Evolutionary conservation across 352 stramenopile species (phyloP).

Genomic region (Phytophthora pluvialis): DNA sequence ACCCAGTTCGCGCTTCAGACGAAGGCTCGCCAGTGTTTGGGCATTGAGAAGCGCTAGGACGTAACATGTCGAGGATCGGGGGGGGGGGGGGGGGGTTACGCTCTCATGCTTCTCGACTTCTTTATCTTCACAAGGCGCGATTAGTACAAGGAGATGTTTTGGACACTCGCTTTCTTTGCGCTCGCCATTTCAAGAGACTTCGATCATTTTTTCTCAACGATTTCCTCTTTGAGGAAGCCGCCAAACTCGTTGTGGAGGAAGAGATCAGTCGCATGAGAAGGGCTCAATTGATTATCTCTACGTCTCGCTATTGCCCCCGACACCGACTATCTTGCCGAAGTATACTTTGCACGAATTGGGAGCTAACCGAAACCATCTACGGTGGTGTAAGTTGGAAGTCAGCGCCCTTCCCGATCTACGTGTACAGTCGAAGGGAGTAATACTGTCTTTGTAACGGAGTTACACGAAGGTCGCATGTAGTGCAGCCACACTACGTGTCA

Average conservation of each 20-base stretch:
- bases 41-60: neutral
- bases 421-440: no score
- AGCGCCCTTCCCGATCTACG: slow-evolving; percentile 3
- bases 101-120: neutral
- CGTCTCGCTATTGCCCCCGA: neutral
- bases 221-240: neutral
- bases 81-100: no score
- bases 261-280: neutral
- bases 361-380: neutral
- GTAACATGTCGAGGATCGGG: neutral
- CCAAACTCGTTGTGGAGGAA: neutral
- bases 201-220: neutral
- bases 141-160: neutral
- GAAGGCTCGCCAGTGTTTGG: neutral
- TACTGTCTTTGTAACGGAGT: no score
- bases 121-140: neutral
- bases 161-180: neutral
- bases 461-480: no score
- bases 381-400: neutral
- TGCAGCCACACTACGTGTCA: no score
- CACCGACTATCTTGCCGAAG: slow-evolving; percentile 2
- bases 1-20: neutral
- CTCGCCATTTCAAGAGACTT: neutral
- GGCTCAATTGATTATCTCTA: neutral
- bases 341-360: slow-evolving; percentile 7